Percentiles rank a stretch among this genome's conserved stretches.
Evolutionary conservation across 2,329 filamentous ascomycete species (phyloP).

Genomic region (Alternaria sp.): DNA sequence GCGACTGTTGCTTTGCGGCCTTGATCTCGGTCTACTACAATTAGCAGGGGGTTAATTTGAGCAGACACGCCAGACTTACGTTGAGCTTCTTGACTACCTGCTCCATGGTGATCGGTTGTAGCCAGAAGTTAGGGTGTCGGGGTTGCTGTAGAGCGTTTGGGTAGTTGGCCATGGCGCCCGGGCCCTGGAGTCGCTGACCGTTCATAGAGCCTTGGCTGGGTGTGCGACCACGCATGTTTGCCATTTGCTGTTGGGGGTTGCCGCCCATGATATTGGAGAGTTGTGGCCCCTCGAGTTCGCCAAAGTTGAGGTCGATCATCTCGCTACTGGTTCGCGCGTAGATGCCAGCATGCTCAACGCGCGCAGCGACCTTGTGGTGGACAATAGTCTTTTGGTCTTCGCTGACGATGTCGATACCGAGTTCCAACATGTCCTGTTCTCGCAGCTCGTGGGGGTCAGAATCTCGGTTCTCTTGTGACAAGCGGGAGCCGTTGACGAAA

Average conservation of each 20-base stretch:
- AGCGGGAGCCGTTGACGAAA: conserved; percentile 90
- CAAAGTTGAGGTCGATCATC: conserved; percentile 88
- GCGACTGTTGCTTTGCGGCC: conserved; percentile 84
- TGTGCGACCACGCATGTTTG: conserved; percentile 73
- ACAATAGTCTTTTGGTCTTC: conserved; percentile 99
- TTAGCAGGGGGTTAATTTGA: conserved; percentile 21
- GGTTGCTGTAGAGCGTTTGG: conserved; percentile 72
- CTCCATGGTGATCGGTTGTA: conserved; percentile 90
- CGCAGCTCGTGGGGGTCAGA: conserved; percentile 94
- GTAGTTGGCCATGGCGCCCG: conserved; percentile 66
- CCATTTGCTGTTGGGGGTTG: conserved; percentile 69
- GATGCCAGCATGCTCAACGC: conserved; percentile 93
- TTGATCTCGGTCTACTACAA: conserved; percentile 81
- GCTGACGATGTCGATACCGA: conserved; percentile 98
- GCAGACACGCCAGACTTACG: conserved; percentile 62
- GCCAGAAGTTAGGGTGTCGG: conserved; percentile 81
- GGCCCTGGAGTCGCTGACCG: conserved; percentile 68
- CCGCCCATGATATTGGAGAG: conserved; percentile 74
- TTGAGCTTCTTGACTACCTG: conserved; percentile 90
- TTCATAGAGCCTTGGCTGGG: conserved; percentile 64
- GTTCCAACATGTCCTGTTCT: conserved; percentile 88
- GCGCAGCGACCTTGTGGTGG: conserved; percentile 96
- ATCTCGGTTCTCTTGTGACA: conserved; percentile 94
- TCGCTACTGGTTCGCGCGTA: conserved; percentile 74
- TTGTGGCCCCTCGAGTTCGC: conserved; percentile 82